phyloP scores from a whole-genome alignment of 495 filamentous ascomycete species.

The Aspergillus olivimuriae region DNA sequence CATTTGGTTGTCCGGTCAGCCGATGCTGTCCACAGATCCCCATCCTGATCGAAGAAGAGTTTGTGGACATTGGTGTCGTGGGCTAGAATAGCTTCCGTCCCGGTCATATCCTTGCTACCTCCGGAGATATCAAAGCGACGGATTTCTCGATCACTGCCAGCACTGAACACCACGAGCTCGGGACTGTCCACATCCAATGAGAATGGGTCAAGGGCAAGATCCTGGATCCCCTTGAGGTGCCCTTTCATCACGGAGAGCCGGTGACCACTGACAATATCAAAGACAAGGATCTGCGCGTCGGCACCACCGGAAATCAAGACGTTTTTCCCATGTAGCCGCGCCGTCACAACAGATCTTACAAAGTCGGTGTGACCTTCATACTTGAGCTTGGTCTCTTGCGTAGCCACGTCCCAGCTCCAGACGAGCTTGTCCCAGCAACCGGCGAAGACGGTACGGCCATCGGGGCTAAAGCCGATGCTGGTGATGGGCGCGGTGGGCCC shows the following conservation, averaged over 20 bases:
- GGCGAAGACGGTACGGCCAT: slow-evolving; percentile 61
- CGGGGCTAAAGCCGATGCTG: slow-evolving; percentile 62
- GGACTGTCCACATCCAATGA: slow-evolving; percentile 24
- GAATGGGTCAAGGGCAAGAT: slow-evolving; percentile 65
- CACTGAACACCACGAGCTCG: slow-evolving; percentile 60
- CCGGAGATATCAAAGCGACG: slow-evolving; percentile 45
- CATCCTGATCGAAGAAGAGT: slow-evolving; percentile 64
- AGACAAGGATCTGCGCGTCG: slow-evolving; percentile 80
- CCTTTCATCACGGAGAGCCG: slow-evolving; percentile 69
- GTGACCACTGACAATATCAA: slow-evolving; percentile 61
- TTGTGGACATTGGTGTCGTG: slow-evolving; percentile 90
- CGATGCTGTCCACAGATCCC: slow-evolving; percentile 84
- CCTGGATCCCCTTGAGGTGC: slow-evolving; percentile 71
- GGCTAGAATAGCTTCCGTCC: slow-evolving; percentile 56
- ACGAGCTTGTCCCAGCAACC: slow-evolving; percentile 91
- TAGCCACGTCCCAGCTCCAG: slow-evolving; percentile 70
- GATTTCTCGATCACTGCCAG: slow-evolving; percentile 80
- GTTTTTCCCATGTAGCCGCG: slow-evolving; percentile 49
- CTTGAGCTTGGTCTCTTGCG: slow-evolving; percentile 42
- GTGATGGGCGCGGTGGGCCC: slow-evolving; percentile 77
- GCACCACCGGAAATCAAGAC: slow-evolving; percentile 78
- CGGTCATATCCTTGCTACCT: slow-evolving; percentile 39
- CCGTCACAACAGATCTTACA: slow-evolving; percentile 64
- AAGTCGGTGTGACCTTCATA: slow-evolving; percentile 86
- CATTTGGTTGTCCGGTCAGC: slow-evolving; percentile 79